Evolutionary conservation across 129 eudicot genomes (phyloP), one percentile per base, ranked within the genome.

Genomic region (sunflower (Helianthus annuus)): DNA sequence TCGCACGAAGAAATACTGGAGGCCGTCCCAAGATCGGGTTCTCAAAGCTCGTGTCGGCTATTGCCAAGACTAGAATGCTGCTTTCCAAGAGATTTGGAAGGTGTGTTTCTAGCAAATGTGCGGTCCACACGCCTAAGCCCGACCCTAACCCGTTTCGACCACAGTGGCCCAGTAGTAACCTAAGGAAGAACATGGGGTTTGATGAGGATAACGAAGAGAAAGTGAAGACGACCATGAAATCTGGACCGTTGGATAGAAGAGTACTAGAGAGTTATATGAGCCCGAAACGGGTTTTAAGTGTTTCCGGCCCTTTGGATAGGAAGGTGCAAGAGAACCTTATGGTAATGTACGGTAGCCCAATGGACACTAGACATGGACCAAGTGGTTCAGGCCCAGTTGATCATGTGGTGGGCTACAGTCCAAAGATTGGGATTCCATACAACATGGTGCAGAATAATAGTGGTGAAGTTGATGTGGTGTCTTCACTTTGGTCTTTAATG

Each of bases 401-500:
- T 42, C 46, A 42, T 27, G 27, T 17, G 10, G 29, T 53, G 27
- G 58, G 59, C 19, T 27, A 5, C 39, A 17, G 36, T 19, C 14
- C 14, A 4, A 22, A 64, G n/a, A 51, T 73, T 24, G 72, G 78
- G 74, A 48, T 65, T 15, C 82, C 75, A 54, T 70, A 57, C 49
- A 55, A 48, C 42, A 64, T 66, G 71, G 79, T 45, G 65, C 79
- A 80, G 53, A 56, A 62, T 19, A 19, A 19, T 10, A 73, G 61
- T 64, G 78, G 42, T 57, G 83, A 76, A 54, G 76, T 70, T 42
- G 82, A 79, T 45, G 84, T 57, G 4, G 69, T 72, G 34, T 76
- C 77, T 10, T 88, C 95, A 40, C 81, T 85, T 51, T 88, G 96
- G 96, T 83, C 96, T 66, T 42, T 83, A 8, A 88, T 88, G 96